Conservation (phyloP, 257 asterid genomes). For the Solanum ossicruentum region DNA sequence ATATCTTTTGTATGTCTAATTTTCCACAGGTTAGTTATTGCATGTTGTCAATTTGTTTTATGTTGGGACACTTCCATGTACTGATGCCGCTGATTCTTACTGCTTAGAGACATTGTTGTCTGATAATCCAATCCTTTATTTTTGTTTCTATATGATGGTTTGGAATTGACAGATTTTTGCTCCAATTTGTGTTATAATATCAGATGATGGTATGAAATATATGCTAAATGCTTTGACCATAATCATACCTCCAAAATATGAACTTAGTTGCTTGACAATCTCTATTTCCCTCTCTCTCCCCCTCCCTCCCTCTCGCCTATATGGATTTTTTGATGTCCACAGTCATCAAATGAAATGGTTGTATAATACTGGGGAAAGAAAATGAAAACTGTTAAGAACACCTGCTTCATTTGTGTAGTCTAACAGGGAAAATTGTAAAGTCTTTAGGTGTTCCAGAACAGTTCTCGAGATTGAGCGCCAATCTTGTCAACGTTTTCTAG, state of each 20-base stretch:
- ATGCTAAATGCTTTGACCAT: not conserved
- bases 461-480: not conserved
- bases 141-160: not conserved
- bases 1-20: not conserved
- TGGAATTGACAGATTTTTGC: not conserved
- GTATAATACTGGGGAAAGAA: not conserved
- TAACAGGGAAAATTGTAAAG: not conserved
- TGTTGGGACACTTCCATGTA: not conserved
- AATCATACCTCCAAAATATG: not conserved
- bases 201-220: not conserved
- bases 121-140: not conserved
- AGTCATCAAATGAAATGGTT: not conserved
- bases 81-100: not conserved
- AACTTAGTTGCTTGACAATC: not conserved
- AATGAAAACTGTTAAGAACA: not conserved
- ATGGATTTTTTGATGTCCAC: not conserved
- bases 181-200: not conserved
- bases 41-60: not conserved
- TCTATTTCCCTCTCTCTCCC: not conserved
- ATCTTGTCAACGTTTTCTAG: not conserved
- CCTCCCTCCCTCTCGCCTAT: not conserved
- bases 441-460: not conserved
- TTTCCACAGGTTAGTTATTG: not conserved
- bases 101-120: not conserved
- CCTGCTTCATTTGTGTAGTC: not conserved